Base-by-base conservation (phyloP, 768 basidiomycete species). In the Leccinellum luteum region DNA sequence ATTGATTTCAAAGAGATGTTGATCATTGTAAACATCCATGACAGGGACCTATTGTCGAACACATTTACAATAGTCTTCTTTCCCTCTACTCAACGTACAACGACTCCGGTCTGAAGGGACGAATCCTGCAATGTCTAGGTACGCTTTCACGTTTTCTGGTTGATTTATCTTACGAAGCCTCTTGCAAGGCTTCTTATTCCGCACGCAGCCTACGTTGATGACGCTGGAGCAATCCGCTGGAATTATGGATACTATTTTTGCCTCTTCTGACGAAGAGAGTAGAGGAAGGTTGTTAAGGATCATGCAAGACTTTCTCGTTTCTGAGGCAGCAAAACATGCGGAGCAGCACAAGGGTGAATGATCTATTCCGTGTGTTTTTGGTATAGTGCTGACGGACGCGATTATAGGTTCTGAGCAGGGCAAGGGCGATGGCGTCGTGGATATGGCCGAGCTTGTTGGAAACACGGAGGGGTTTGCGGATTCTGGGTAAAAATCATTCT, bases 401-500 rank as follows among this genome's bases (percentile, higher is more conserved):
- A 0, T 23, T 52, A 28, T 41, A 72, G 72, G 17, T 12, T 58
- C 61, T 32, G 58, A 48, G 4, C 58, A 72, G 55, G 63, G 54
- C 17, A 70, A 67, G 51, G 59, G 58, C 8, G 68, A 73, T 0
- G 62, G 73, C 7, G 78, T 83, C 23, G 85, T 98, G 52, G 85
- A 95, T 65, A 94, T 99, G 87, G 89, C 89, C 0, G 93, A 97
- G 65, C 78, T 99, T 9, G 90, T 98, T 4, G 97, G 97, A 1
- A 95, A 96, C 65, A 94, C 94, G 0, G 90, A 94, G 65, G 93
- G 89, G 1, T 96, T 98, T 69, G 94, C 96, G 0, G 97, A 98
- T 64, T 98, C 96, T 6, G 95, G 95, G 97, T 98, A 73, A 65
- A 2, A 60, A 30, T 19, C 12, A 17, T n/a, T 45, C 30, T 35